phyloP scores from a whole-genome alignment of 129 eudicot species.

The Flaveria ramosissima region DNA sequence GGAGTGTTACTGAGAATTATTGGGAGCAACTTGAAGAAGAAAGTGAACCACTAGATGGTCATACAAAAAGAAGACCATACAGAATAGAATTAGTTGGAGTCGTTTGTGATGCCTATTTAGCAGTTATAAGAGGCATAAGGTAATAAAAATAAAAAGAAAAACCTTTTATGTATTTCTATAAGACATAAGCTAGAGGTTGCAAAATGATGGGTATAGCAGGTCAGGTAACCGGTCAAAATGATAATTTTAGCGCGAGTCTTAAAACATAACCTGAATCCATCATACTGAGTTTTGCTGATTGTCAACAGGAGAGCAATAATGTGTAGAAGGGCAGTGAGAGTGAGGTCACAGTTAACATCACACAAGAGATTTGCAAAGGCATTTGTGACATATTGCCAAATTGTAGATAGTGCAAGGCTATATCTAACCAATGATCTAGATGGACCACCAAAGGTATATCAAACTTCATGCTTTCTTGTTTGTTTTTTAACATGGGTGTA shows the following conservation, averaged over 20 bases:
- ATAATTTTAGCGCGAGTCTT: background rate
- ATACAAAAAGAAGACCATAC: constrained; percentile 69
- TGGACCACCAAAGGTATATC: constrained; percentile 92
- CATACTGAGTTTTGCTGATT: background rate
- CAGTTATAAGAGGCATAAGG: constrained; percentile 96
- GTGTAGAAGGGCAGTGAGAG: constrained; percentile 96
- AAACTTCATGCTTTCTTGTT: background rate
- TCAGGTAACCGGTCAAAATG: background rate
- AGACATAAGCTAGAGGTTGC: background rate
- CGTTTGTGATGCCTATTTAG: constrained; percentile 94
- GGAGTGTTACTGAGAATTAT: constrained; percentile 74
- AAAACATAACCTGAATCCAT: too few species aligned
- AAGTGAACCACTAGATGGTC: constrained; percentile 55
- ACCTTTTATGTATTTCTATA: background rate
- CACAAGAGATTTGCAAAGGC: constrained; percentile 97
- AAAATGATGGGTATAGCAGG: constrained; percentile 3
- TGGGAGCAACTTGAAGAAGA: constrained; percentile 95
- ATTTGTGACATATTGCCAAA: constrained; percentile 72
- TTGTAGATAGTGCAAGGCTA: constrained; percentile 86
- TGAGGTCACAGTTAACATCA: constrained; percentile 84
- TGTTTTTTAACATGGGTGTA: background rate
- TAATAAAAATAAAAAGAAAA: constrained; percentile 1
- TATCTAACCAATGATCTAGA: constrained; percentile 85
- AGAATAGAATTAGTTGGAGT: constrained; percentile 94
- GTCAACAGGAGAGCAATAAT: constrained; percentile 83